Conservation (phyloP, 352 stramenopile species). For the Phytophthora macrochlamydospora region DNA sequence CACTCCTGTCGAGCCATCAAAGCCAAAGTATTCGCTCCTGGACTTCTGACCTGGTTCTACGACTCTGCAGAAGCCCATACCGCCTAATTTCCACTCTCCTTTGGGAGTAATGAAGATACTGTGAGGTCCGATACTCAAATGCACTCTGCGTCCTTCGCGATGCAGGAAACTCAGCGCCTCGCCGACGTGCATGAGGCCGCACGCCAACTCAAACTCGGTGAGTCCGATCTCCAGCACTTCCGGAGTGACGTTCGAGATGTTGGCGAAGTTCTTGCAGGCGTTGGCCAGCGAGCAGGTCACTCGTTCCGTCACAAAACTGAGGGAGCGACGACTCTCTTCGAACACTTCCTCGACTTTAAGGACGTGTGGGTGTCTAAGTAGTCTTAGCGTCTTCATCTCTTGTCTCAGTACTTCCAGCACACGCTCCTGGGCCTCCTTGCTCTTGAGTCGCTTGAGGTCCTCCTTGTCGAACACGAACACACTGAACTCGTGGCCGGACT, state of each 20-base stretch:
- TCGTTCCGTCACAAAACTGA: slow-evolving; percentile 91
- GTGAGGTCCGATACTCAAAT: slow-evolving; percentile 84
- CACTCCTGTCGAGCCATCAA: slow-evolving; percentile 53
- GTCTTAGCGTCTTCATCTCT: slow-evolving; percentile 87
- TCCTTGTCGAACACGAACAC: slow-evolving; percentile 91
- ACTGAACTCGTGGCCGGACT: slow-evolving; percentile 80
- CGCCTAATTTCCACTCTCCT: slow-evolving; percentile 92
- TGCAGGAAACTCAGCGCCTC: slow-evolving; percentile 92
- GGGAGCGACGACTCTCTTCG: slow-evolving; percentile 83
- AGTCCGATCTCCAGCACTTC: slow-evolving; percentile 89
- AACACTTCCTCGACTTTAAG: slow-evolving; percentile 92
- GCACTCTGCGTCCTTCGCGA: slow-evolving; percentile 86
- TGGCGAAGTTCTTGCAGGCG: slow-evolving; percentile 89
- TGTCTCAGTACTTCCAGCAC: slow-evolving; percentile 88
- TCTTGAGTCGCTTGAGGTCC: slow-evolving; percentile 82
- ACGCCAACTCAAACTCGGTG: slow-evolving; percentile 88
- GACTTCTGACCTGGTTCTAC: slow-evolving; percentile 85
- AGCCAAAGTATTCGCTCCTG: slow-evolving; percentile 83
- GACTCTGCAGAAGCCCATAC: slow-evolving; percentile 89
- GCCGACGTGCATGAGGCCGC: slow-evolving; percentile 88
- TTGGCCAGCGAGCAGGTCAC: slow-evolving; percentile 91
- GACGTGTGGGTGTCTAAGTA: slow-evolving; percentile 89
- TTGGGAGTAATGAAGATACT: slow-evolving; percentile 93
- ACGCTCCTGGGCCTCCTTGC: slow-evolving; percentile 86
- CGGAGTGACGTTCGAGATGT: slow-evolving; percentile 84